Conservation (phyloP, 208 protist species). For the Acanthamoeba castellanii region DNA sequence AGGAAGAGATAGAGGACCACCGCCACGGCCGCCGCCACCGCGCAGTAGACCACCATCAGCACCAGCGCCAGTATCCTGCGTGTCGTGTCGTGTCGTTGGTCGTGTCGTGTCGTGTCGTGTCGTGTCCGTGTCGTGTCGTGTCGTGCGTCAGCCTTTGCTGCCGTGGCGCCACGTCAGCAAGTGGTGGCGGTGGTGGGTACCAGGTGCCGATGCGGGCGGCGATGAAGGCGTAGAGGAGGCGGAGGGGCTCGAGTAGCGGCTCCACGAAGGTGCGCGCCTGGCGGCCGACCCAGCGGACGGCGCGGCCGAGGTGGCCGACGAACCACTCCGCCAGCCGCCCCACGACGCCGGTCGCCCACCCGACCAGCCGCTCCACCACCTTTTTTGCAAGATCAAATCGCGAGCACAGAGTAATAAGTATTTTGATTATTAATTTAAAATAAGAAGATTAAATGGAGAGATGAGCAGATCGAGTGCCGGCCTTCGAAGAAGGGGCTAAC, state of each 20-base stretch:
- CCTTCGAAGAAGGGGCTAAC: too few relatives aligned
- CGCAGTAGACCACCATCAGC: background rate
- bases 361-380: background rate
- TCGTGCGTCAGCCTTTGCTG: too few relatives aligned
- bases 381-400: too few relatives aligned
- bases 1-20: constrained; percentile 22
- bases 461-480: too few relatives aligned
- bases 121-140: background rate
- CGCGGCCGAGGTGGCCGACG: background rate
- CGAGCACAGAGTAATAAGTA: too few relatives aligned
- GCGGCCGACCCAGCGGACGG: background rate
- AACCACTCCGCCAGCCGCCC: background rate
- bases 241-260: background rate
- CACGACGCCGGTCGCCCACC: background rate
- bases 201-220: constrained; percentile 7
- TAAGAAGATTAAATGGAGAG: too few relatives aligned
- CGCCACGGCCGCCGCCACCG: background rate
- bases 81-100: background rate
- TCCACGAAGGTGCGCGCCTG: constrained; percentile 14
- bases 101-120: too few relatives aligned
- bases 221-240: background rate
- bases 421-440: too few relatives aligned
- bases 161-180: too few relatives aligned
- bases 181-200: background rate
- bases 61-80: background rate